Evolutionary conservation across 305 asterid genomes (phyloP).

Genomic region (Andrographis paniculata): DNA sequence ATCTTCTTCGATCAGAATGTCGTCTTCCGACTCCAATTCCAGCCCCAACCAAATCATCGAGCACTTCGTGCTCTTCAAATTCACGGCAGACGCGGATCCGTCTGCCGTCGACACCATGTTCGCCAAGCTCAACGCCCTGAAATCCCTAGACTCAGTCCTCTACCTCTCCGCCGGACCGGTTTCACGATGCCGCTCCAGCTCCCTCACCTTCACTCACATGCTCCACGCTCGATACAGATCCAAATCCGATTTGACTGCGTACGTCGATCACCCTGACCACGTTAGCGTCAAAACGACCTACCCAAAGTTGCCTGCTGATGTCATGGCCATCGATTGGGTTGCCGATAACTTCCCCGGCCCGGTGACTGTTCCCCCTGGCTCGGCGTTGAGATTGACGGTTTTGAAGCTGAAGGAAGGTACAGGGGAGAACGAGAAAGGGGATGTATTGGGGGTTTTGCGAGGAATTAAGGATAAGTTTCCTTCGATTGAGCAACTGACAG

Average conservation of each 20-base stretch:
- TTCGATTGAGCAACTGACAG: constrained; percentile 39
- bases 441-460: constrained; percentile 30
- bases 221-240: constrained; percentile 81
- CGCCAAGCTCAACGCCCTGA: constrained; percentile 55
- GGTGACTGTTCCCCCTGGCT: constrained; percentile 30
- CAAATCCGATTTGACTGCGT: constrained; percentile 45
- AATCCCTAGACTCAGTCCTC: constrained; percentile 53
- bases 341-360: constrained; percentile 24
- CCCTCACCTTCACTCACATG: constrained; percentile 76
- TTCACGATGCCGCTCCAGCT: constrained; percentile 38
- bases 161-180: constrained; percentile 72
- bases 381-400: constrained; percentile 39
- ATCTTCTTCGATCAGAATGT: constrained; percentile 29
- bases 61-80: constrained; percentile 83
- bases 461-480: constrained; percentile 40
- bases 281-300: constrained; percentile 43
- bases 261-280: constrained; percentile 69
- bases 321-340: constrained; percentile 63
- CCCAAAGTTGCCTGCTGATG: no score
- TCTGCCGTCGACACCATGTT: constrained; percentile 62
- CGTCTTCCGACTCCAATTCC: constrained; percentile 17
- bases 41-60: constrained; percentile 47
- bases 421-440: constrained; percentile 28
- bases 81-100: constrained; percentile 43
- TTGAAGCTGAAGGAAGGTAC: constrained; percentile 54